Base-by-base conservation (phyloP, 2,329 filamentous ascomycete genomes). In the Neopestalotiopsis rosae region DNA sequence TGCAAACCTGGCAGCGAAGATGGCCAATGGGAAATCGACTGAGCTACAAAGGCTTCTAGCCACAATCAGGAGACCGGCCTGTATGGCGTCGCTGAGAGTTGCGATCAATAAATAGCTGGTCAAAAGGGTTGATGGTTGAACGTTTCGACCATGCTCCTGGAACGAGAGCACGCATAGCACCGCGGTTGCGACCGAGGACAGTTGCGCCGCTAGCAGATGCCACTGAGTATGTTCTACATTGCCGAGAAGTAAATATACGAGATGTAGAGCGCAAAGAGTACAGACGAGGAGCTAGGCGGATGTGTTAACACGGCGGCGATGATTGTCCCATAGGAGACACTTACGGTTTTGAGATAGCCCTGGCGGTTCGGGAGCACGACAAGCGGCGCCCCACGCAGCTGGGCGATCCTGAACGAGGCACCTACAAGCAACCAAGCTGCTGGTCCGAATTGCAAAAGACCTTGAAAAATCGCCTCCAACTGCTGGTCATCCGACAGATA, bases 111-210 rank as follows among this genome's bases (percentile, higher is more conserved):
- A 34, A 34, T 61, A 61, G 57, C 24, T 61, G 57, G 57, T 61
- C 57, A 61, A 61, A 30, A 61, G 24, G 1, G 57, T 61, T 30
- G 57, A 61, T 61, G 57, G 57, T 61, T 30, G 28, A 32, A 61
- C 57, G 32, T 5, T 30, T 17, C 57, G 57, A 24, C 57, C 57
- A 61, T 61, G 57, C 10, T 61, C 57, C 32, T 32, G 7, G 1
- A 61, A 61, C 57, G 57, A 61, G 28, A 61, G 32, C 57, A 61
- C 57, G 32, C 57, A 61, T 30, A 61, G 57, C 32, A 32, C 24
- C 24, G 6, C 24, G 32, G 5, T 30, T 5, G 57, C 24, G 10
- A 61, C 57, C 57, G 32, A 30, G 57, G 57, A 61, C 57, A 61
- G 3, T 52, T 13, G 17, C 20, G 45, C 45, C 2, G 45, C 3